Evolutionary conservation across 2,329 filamentous ascomycete species (phyloP), one percentile per base, ranked within the genome.

Genomic region (Talaromyces pinophilus): DNA sequence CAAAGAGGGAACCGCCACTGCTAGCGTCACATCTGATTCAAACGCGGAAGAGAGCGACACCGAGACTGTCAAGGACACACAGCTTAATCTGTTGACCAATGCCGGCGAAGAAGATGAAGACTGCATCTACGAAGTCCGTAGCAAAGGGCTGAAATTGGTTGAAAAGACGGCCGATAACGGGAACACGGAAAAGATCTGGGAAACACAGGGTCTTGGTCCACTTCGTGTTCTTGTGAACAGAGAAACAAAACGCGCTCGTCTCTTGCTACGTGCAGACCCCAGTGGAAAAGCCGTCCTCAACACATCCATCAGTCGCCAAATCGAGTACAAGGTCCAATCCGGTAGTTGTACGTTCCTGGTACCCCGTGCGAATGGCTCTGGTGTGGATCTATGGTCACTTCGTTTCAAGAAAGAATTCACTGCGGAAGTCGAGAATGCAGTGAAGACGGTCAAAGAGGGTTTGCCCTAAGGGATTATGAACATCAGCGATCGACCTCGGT

Each of bases 241-340:
- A 75, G 83, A 84, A 17, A 91, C 88, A 0, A 87, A 86, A 22
- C 83, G 85, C 33, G 85, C 88, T 3, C 87, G 92, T 48, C 80
- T 95, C 55, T 79, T 96, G 22, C 80, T 93, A 68, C 87, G 92
- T 60, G 87, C 87, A n/a, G 90, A 93, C 69, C 91, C 91, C 0
- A 85, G 88, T 69, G 92, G 92, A 17, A 86, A 90, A 46, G 82
- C 94, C 57, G 85, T 90, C 3, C 80, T 96, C 72, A 96, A 96
- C 79, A 86, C 89, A 71, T 78, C 82, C 22, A 77, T 93, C 59
- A 78, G 92, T 40, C 1, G 81, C 84, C n/a, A 33, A 33, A 78
- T 88, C 62, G 82, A 82, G 5, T 93, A 93, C 80, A 86, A 85
- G 72, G 80, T 83, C 6, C 83, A 84, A 33, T 72, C 71, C 5